Evolutionary conservation across 257 asterid species (phyloP).

Genomic region (Capsicum baccatum): DNA sequence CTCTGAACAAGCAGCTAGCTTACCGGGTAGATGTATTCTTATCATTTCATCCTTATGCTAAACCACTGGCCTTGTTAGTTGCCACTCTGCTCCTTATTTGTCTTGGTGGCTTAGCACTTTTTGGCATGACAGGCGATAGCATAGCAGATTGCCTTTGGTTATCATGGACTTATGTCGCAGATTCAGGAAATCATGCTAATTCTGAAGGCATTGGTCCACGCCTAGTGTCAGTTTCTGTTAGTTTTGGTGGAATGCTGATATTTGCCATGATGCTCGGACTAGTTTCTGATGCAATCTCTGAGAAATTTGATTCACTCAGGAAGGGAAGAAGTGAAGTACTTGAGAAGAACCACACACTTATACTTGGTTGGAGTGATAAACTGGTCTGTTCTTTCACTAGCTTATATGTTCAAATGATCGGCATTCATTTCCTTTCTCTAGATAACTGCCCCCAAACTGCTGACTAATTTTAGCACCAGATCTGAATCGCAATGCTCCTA

Average conservation of each 20-base stretch:
- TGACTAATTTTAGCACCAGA: slow-evolving; percentile 12
- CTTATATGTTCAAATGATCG: too few species aligned
- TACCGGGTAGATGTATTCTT: slow-evolving; percentile 75
- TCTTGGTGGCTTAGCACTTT: slow-evolving; percentile 82
- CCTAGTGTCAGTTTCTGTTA: slow-evolving; percentile 76
- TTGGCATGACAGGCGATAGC: slow-evolving; percentile 76
- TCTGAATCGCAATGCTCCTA: background rate
- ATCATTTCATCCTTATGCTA: slow-evolving; percentile 82
- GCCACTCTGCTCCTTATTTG: slow-evolving; percentile 78
- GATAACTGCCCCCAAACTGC: background rate
- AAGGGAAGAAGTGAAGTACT: too few species aligned
- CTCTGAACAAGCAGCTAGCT: slow-evolving; percentile 77
- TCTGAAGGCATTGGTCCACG: slow-evolving; percentile 81
- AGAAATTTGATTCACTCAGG: slow-evolving; percentile 91
- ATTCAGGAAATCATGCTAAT: slow-evolving; percentile 81
- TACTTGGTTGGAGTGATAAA: too few species aligned
- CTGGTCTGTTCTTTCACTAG: too few species aligned
- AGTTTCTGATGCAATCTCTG: slow-evolving; percentile 91
- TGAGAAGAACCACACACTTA: too few species aligned
- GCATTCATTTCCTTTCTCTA: background rate
- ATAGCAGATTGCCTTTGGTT: slow-evolving; percentile 83
- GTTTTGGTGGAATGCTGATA: slow-evolving; percentile 94
- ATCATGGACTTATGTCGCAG: slow-evolving; percentile 88
- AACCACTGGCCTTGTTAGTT: slow-evolving; percentile 76
- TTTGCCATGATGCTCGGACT: slow-evolving; percentile 98